Conservation (phyloP, 805 yeast genomes). For the Starmerella sirachaensis region DNA sequence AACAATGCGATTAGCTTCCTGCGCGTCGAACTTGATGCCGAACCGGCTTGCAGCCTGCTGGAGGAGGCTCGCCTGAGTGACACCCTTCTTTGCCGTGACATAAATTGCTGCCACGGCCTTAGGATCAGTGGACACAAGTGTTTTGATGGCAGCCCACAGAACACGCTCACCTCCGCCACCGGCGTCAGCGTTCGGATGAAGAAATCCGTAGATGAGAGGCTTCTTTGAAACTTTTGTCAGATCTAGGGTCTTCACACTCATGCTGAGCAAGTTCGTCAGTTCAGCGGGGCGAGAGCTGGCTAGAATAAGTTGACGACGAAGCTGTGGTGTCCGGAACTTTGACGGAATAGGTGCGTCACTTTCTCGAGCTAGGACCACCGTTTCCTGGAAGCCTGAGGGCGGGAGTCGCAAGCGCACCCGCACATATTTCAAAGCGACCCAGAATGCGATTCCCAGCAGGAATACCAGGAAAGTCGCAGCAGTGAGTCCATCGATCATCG, state of each 20-base stretch:
- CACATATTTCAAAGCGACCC: constrained; percentile 13
- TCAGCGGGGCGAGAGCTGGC: constrained; percentile 27
- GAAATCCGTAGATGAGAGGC: constrained; percentile 56
- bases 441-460: constrained; percentile 9
- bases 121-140: constrained; percentile 40
- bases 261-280: constrained; percentile 19
- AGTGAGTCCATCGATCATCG: constrained; percentile 13
- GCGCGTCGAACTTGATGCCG: constrained; percentile 35
- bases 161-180: constrained; percentile 99
- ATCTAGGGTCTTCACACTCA: constrained; percentile 12
- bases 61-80: constrained; percentile 39
- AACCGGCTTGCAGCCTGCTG: constrained; percentile 37
- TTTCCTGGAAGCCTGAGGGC: constrained; percentile 17
- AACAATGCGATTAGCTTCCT: constrained; percentile 42
- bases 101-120: constrained; percentile 55
- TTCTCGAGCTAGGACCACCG: constrained; percentile 15
- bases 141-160: constrained; percentile 81
- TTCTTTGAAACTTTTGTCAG: constrained; percentile 4
- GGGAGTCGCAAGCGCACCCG: constrained; percentile 19
- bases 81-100: constrained; percentile 40
- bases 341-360: constrained; percentile 21
- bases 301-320: constrained; percentile 32
- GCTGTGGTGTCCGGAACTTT: constrained; percentile 24
- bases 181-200: constrained; percentile 91
- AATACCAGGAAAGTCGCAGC: constrained; percentile 5